Base-by-base conservation (phyloP, 2,329 filamentous ascomycete genomes). In the Pleoardoris graminearum region DNA sequence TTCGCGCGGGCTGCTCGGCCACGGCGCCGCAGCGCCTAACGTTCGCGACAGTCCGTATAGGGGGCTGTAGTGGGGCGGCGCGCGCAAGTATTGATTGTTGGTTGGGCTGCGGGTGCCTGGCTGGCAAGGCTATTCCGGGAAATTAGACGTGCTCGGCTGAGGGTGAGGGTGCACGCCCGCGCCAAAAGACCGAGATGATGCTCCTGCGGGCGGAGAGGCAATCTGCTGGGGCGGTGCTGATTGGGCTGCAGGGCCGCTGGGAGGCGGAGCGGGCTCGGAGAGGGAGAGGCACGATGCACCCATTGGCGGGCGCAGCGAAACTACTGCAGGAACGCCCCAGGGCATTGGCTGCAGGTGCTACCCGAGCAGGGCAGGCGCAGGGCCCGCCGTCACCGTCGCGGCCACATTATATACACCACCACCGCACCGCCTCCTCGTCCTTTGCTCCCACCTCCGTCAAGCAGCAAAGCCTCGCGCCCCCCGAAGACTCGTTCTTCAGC, bases 401-500 rank as follows among this genome's bases (percentile, higher is more conserved):
- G 42, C 11, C 22, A 16, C 42, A 36, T 37, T 47, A 47, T 47
- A 47, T 37, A 29, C 33, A 21, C 8, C 44, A 19, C 10, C 32
- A 16, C 21, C 29, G 22, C 46, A 33, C 46, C 41, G 46, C 37
- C 46, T 41, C 32, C 36, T 37, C 23, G 33, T 47, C 44, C 30
- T 38, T 47, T 23, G 44, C 33, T 47, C 44, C 17, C 44, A 37
- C 16, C 44, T 46, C 44, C 44, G 44, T 38, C 44, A 29, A 38
- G n/a, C 43, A 46, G 43, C 44, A 47, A 47, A 47, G 44, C 41
- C 46, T 46, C 42, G 27, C 42, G 27, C 32, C 35, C 27, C 21
- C 33, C 32, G 55, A 62, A 61, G 55, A 62, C 58, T 53, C 55
- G 48, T 51, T 61, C 60, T 65, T 65, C 62, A 65, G 58, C 62